Evolutionary conservation across 164 flowering plant genomes (phyloP), one percentile per base, ranked within the genome.

Genomic region (Vitis cinerea): DNA sequence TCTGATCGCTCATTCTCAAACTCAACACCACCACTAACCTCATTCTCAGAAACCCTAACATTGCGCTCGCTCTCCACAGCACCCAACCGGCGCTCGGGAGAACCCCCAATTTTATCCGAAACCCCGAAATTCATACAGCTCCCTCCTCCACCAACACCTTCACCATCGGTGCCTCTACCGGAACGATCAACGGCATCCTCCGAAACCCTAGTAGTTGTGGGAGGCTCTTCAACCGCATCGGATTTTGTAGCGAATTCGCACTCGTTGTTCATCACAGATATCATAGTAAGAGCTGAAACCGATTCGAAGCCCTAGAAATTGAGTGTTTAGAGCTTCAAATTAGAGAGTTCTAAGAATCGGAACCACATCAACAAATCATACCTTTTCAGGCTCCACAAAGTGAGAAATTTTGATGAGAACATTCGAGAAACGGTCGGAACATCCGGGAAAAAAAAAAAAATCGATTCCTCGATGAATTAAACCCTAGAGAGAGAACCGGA

Each of bases 21-120:
- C 2, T 56, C 54, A 59, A 37, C 48, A 9, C 16, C 9, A 61
- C 10, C 31, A n/a, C 68, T 63, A 54, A n/a, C 67, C 48, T 58
- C 52, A 52, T 30, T 65, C 57, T 66, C 78, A 5, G 74, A 72
- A 80, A 74, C 74, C 81, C 71, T 78, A 74, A 23, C 67, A 59
- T 59, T 80, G 12, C 13, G 58, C 48, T 64, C 72, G 12, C 15
- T 57, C 48, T 57, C 75, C 4, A 50, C 51, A 61, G 69, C 75
- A 37, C 48, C 64, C 53, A 54, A 59, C 56, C 44, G 74, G n/a
- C 58, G 53, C 59, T 76, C 76, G 17, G 66, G 29, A 23, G 73
- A 70, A 77, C 62, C 72, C 77, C 75, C 64, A 78, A 64, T 63
- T 56, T 72, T 80, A 29, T 63, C 73, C 13, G 66, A 55, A 19